These are phyloP conservation scores for Maudiozyma humilis DNA, from an alignment of 1,139 yeast species.

Conservation along the genomic window DNA sequence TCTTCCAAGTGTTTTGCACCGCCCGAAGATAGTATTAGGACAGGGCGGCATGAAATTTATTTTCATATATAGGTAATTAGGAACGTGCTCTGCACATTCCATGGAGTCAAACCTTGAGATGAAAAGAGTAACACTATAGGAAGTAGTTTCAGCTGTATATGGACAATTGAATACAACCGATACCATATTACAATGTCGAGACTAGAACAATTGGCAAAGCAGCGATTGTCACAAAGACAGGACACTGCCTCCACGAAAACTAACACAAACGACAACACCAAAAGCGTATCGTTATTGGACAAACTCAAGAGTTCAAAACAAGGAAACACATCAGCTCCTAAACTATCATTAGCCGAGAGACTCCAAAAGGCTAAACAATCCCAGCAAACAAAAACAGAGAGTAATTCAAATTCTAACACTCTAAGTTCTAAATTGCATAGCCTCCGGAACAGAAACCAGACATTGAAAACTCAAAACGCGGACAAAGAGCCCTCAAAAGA, in stretches of 20 bases:
- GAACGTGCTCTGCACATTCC: too few species aligned
- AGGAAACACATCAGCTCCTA: neutral
- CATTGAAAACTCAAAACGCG: neutral
- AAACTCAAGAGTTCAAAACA: neutral
- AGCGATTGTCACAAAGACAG: slow-evolving; percentile 10
- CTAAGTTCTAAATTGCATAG: slow-evolving; percentile 2
- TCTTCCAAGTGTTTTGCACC: too few species aligned
- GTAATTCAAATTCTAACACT: neutral
- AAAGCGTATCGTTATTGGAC: slow-evolving; percentile 3
- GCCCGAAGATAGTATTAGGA: too few species aligned
- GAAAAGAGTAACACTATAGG: too few species aligned
- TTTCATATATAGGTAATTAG: too few species aligned
- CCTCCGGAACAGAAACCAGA: neutral
- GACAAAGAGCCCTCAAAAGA: neutral
- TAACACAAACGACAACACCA: neutral
- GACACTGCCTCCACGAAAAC: neutral
- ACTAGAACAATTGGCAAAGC: slow-evolving; percentile 21
- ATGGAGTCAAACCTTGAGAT: too few species aligned
- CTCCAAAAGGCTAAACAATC: neutral
- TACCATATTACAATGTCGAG: slow-evolving; percentile 12
- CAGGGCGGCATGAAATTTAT: too few species aligned
- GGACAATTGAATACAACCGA: too few species aligned
- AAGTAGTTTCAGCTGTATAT: too few species aligned
- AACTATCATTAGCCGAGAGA: slow-evolving; percentile 4
- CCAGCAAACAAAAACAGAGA: neutral